A percentile compares a stretch with the other conserved stretches of the same genome.
phyloP scores from a whole-genome alignment of 2,329 filamentous ascomycete genomes.

The Verticillium isaacii region DNA sequence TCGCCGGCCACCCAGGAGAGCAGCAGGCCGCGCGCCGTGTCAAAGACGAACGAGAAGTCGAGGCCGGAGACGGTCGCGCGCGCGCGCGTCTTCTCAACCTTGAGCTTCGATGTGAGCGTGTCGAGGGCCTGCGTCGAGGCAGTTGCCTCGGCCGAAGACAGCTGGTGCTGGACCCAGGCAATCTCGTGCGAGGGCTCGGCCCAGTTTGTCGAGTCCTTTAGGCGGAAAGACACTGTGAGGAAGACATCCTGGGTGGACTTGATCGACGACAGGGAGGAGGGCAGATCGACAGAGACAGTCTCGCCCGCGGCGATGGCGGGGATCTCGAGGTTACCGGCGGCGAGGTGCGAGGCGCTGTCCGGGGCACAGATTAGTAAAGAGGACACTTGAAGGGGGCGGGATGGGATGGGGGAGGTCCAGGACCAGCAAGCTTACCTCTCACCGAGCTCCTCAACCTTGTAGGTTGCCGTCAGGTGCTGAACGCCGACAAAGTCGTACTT shows the following conservation, averaged over 20 bases:
- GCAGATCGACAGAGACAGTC: slow-evolving; percentile 26
- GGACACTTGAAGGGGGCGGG: not conserved
- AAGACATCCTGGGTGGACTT: slow-evolving; percentile 33
- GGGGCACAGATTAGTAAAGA: not conserved
- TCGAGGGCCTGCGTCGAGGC: slow-evolving; percentile 8
- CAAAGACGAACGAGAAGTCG: slow-evolving; percentile 36
- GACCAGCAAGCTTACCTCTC: slow-evolving; percentile 27
- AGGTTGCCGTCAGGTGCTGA: slow-evolving; percentile 35
- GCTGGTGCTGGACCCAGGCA: slow-evolving; percentile 46
- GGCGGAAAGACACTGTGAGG: slow-evolving; percentile 38
- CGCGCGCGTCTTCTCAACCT: slow-evolving; percentile 17
- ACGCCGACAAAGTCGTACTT: slow-evolving; percentile 44
- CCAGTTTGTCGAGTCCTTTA: slow-evolving; percentile 42
- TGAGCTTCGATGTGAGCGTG: slow-evolving; percentile 15
- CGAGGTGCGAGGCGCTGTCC: slow-evolving; percentile 18
- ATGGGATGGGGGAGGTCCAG: not conserved
- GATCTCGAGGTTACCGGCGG: slow-evolving; percentile 31
- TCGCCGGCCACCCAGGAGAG: slow-evolving; percentile 33
- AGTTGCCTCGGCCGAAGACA: slow-evolving; percentile 21
- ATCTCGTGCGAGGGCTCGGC: slow-evolving; percentile 47
- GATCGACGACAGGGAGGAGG: slow-evolving; percentile 19
- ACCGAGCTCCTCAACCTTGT: slow-evolving; percentile 36
- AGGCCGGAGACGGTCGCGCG: slow-evolving; percentile 22
- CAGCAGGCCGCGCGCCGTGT: slow-evolving; percentile 37
- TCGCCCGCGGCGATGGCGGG: slow-evolving; percentile 34